Evolutionary conservation across 805 yeast genomes (phyloP), one percentile per base, ranked within the genome.

Genomic region (Candida boidinii): DNA sequence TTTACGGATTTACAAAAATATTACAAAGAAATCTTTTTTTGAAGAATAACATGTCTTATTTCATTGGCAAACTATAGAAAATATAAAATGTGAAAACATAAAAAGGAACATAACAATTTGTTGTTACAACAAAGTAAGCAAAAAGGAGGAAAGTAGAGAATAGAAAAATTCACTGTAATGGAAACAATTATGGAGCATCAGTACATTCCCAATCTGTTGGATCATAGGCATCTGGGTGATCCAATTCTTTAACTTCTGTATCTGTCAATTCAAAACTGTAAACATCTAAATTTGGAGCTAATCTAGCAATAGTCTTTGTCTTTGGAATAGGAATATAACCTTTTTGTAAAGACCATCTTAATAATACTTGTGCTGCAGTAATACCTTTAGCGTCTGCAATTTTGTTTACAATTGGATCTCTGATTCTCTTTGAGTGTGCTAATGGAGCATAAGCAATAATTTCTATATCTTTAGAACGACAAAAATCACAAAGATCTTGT

Each of bases 371-470:
- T 4, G 79, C 79, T 14, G 70, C 61, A 7, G 79, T 47, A 21
- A 68, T 64, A 3, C 64, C 63, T 26, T 67, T 68, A 36, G 65
- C 67, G 26, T 63, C 49, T 23, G 79, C 74, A 39, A 81, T 62
- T 21, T 48, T 53, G 16, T 56, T 47, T 31, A 82, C 61, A 30
- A 57, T 68, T 2, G 76, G 71, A 51, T 79, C 82, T 27, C 64
- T 52, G 28, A 77, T 52, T 45, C 75, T 72, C 29, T 52, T 49
- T 7, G 90, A 85, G 41, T 73, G 76, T 3, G 60, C 56, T 45
- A 87, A 68, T 7, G 96, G 95, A 7, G 92, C 76, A 57, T 71
- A 87, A 1, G 94, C 88, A 51, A 82, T 85, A 9, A 79, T 71
- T 5, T 64, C 57, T 26, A 87, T 70, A 28, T 65, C 74, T 36